Base-by-base conservation (phyloP, 352 stramenopile genomes). In the Pythium vanterpoolii region DNA sequence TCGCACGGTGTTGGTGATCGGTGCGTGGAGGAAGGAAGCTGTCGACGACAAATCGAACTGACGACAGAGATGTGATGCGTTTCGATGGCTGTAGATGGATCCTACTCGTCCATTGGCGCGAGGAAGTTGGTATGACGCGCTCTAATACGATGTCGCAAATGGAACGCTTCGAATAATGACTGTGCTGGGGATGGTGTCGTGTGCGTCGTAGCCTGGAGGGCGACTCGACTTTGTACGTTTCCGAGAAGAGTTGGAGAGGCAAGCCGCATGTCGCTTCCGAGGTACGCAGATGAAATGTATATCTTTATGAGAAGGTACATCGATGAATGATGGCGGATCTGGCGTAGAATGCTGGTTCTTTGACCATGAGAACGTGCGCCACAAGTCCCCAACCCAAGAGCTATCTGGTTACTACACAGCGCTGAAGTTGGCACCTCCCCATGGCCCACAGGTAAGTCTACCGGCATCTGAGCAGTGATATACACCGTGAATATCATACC, bases 331-430 rank as follows among this genome's bases (percentile, higher is more conserved):
- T 52, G 23, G 14, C 10, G 9, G 7, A 11, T 53, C 6, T 47
- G 14, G 16, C 28, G n/a, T 57, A 95, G 85, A 95, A 69, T 92
- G 85, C 71, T 95, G 85, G 85, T 93, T 87, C 57, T 95, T 95
- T 57, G 83, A 93, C 39, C 85, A 95, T 21, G 87, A 90, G 36
- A 79, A 74, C 4, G 74, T 79, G 33, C 30, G 55, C 21, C 65
- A 74, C 56, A 77, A 70, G 31, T 79, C 70, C 1, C 42, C 61
- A 8, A 64, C 71, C 31, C 75, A 84, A 33, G 58, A 54, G 7
- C 43, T 70, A 18, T 68, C 76, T 8, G 60, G 65, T 13, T 68
- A 86, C 47, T 90, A 90, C 63, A 80, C 79, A 28, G 64, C 60
- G 27, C 67, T 95, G 28, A 95, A 95, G 62, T 73, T 87, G 23